Base-by-base conservation (phyloP, 139 green algal genomes). In the Limnomonas spitsbergensis region DNA sequence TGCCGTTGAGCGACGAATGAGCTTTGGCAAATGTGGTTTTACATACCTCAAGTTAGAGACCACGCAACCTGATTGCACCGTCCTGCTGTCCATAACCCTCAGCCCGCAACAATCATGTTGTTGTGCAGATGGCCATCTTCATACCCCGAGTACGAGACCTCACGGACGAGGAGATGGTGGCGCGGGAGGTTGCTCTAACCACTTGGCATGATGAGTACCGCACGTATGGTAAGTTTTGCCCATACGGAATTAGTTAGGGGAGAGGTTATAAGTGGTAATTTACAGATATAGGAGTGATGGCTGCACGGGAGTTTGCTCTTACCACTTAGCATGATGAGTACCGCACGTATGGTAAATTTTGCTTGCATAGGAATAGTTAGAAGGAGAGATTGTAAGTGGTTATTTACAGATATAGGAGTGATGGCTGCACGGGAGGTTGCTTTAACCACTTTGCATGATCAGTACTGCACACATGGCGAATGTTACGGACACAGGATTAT, bases 121-220 rank as follows among this genome's bases (percentile, higher is more conserved):
- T 37, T 20, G 6, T 37, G 29, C 61, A 72, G 61, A 24, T 37
- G 26, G 26, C 61, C 26, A 72, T 72, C 61, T 72, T 72, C 61
- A 72, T 72, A 20, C 61, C 61, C 7, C 61, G 9, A 34, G 61
- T 72, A 20, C 61, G 61, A 20, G 61, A 72, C 6, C 61, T 72
- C 7, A 20, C 26, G 7, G 61, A 72, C 6, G 61, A 37, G 27
- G 61, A 72, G 61, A 34, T 39, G 61, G 9, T 39, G 27, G 61
- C 61, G 26, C 61, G 61, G 6, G 6, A 24, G 27, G 27, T 72
- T 36, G 61, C 61, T 34, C 6, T 72, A 7, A 72, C 61, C 6
- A 34, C 26, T 20, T 72, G 61, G 61, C 9, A 36, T 37, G 61
- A 72, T 24, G 29, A 72, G 27, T 72, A 39, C 61, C 61, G 29